A percentile compares a stretch with the other conserved stretches of the same genome.
Evolutionary conservation across 805 yeast species (phyloP).

Genomic region (Saturnispora quitensis): DNA sequence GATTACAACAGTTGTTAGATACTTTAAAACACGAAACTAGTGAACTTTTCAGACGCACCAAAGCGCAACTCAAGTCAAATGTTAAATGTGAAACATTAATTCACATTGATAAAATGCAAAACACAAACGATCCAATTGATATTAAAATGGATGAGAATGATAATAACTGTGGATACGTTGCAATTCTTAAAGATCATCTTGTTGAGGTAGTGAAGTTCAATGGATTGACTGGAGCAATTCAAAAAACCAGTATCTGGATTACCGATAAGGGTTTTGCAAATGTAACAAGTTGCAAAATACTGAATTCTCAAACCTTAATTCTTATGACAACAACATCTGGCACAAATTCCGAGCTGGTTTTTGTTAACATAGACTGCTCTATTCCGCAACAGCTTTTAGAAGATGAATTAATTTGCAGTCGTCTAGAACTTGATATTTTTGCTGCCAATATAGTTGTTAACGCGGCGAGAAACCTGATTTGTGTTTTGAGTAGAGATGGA

Average conservation of each 20-base stretch:
- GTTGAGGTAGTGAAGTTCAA: background rate
- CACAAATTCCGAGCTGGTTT: background rate
- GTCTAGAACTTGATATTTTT: background rate
- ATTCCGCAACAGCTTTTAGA: background rate
- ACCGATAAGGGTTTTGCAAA: background rate
- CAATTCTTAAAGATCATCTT: background rate
- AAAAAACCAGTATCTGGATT: background rate
- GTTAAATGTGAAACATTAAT: background rate
- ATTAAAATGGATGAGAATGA: background rate
- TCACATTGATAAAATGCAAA: background rate
- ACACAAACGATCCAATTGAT: background rate
- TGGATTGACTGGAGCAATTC: background rate
- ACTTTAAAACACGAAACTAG: background rate
- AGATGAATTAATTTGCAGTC: background rate
- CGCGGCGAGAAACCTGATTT: background rate
- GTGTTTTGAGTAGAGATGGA: background rate
- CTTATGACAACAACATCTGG: background rate
- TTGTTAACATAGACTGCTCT: background rate
- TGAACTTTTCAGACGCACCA: background rate
- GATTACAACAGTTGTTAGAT: background rate
- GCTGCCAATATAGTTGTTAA: background rate
- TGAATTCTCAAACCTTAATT: background rate
- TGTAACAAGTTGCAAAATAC: background rate
- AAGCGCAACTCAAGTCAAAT: background rate
- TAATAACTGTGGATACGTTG: background rate